A percentile compares a stretch with the other conserved stretches of the same genome.
phyloP scores from a whole-genome alignment of 2,329 filamentous ascomycete genomes.

The Neofusicoccum ribis region DNA sequence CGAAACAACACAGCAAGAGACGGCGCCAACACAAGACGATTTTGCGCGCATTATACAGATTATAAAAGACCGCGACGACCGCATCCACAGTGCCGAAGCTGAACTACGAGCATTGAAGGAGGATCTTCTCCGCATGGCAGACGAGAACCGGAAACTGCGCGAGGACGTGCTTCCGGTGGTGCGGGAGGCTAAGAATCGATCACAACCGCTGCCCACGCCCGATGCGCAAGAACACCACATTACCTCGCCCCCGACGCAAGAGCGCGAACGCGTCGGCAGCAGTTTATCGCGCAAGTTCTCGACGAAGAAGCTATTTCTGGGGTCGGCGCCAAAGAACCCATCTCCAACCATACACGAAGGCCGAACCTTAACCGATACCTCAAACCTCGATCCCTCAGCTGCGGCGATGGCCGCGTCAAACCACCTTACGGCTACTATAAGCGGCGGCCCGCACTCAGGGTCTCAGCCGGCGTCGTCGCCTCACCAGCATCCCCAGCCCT shows the following conservation, averaged over 20 bases:
- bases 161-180: slow-evolving; percentile 91
- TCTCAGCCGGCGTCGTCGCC: slow-evolving; percentile 40
- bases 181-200: slow-evolving; percentile 86
- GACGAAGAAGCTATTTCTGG: slow-evolving; percentile 54
- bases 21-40: slow-evolving; percentile 87
- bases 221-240: slow-evolving; percentile 35
- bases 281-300: slow-evolving; percentile 54
- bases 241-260: slow-evolving; percentile 37
- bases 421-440: slow-evolving; percentile 53
- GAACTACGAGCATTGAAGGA: slow-evolving; percentile 74
- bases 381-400: slow-evolving; percentile 51
- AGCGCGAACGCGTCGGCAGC: slow-evolving; percentile 43
- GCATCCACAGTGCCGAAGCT: slow-evolving; percentile 78
- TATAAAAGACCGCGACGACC: slow-evolving; percentile 84
- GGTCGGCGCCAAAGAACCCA: slow-evolving; percentile 50
- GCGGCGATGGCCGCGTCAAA: slow-evolving; percentile 52
- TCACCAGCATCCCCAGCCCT: slow-evolving; percentile 34
- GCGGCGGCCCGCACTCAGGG: slow-evolving; percentile 26
- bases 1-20: slow-evolving; percentile 82
- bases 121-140: slow-evolving; percentile 54
- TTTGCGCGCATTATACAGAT: slow-evolving; percentile 89
- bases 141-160: slow-evolving; percentile 83
- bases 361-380: slow-evolving; percentile 42
- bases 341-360: slow-evolving; percentile 52
- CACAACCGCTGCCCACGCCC: slow-evolving; percentile 74